phyloP scores from a whole-genome alignment of 352 stramenopile genomes.

The Globisporangium abappressorium region DNA sequence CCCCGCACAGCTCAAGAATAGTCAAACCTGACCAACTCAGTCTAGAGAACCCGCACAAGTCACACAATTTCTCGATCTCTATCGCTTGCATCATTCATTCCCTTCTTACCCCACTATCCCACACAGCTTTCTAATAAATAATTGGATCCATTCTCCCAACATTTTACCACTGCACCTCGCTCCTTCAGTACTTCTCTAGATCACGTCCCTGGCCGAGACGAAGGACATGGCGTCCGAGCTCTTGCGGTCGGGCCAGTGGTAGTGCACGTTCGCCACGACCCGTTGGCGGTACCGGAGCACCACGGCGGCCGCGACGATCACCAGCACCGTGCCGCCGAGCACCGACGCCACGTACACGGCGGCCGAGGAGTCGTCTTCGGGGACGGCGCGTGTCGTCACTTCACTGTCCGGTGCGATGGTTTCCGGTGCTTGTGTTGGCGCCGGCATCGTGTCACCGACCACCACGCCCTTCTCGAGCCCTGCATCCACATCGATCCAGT shows the following conservation, averaged over 20 bases:
- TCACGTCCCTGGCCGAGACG: constrained; percentile 14
- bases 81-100: background rate
- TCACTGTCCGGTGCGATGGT: background rate
- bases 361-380: constrained; percentile 3
- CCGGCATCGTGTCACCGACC: constrained; percentile 1
- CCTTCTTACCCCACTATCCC: constrained; percentile 1
- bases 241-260: constrained; percentile 20
- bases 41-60: background rate
- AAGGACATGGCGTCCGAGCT: constrained; percentile 20
- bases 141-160: no score
- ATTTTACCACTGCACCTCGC: no score
- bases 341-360: constrained; percentile 11
- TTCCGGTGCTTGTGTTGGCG: constrained; percentile 1
- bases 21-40: no score
- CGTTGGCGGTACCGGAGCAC: constrained; percentile 13
- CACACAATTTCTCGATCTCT: background rate
- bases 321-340: constrained; percentile 14
- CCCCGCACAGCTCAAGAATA: no score
- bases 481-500: constrained; percentile 11
- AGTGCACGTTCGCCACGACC: constrained; percentile 12
- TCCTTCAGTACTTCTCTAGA: constrained; percentile 1
- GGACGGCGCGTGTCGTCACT: constrained; percentile 2
- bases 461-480: constrained; percentile 10
- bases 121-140: constrained; percentile 10
- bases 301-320: background rate